Base-by-base conservation (phyloP, 2,329 filamentous ascomycete species). In the Trichophyton verrucosum region DNA sequence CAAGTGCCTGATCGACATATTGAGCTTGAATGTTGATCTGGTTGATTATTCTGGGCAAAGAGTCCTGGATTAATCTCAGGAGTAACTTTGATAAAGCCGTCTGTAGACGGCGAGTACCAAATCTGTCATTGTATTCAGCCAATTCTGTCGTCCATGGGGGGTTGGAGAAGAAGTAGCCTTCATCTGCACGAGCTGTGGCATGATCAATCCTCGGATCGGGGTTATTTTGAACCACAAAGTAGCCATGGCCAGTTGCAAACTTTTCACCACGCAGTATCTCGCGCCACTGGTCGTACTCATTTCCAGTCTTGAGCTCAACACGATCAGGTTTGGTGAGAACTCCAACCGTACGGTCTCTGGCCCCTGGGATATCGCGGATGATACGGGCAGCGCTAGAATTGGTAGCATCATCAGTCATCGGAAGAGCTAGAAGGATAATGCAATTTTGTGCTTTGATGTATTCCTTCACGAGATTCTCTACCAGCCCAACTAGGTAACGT, bases 291-390 rank as follows among this genome's bases (percentile, higher is more conserved):
- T 77, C 74, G 0, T 82, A 75, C 0, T 73, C 74, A 1, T 79
- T 77, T 0, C 73, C 74, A 1, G 79, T 76, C 0, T 79, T 78
- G 0, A 74, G 69, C 0, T 83, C 80, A 0, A 91, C 73, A 0
- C 87, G 80, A 64, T 96, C 91, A 0, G 91, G 90, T 68, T 95
- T 96, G 0, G 91, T 96, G 15, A 96, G 78, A 0, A 95, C 87
- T 0, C 89, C 89, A 59, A 88, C 78, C 0, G 85, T 88, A 1
- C 86, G 78, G 2, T 77, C 64, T 1, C 81, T 77, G 0, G 86
- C 86, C 1, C 76, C 76, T 13, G 62, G 64, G 1, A 82, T 74
- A 47, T 79, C 71, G 33, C 82, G 73, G 65, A 91, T 83, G 2
- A 89, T 78, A 0, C 81, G 79, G 9, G 87, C 83, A 0, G 88